These are phyloP conservation scores for Cryphonectria nitschkei DNA, from an alignment of 2,329 filamentous ascomycete genomes.

Conservation along the genomic window DNA sequence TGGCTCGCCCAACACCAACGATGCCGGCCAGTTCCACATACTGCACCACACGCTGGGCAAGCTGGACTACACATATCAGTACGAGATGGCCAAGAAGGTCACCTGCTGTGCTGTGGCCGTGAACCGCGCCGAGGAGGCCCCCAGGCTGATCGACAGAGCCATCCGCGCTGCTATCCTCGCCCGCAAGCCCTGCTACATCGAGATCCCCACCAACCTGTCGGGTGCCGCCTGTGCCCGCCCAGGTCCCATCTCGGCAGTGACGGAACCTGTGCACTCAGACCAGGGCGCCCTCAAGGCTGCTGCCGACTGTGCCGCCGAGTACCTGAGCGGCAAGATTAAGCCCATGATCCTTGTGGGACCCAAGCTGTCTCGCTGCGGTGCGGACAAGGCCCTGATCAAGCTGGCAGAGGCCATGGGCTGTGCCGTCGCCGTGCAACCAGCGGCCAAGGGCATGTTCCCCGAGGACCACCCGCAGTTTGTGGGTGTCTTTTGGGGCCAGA, in stretches of 20 bases:
- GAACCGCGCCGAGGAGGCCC: constrained; percentile 34
- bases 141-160: constrained; percentile 35
- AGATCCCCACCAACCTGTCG: constrained; percentile 36
- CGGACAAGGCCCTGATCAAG: constrained; percentile 32
- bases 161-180: constrained; percentile 34
- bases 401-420: constrained; percentile 36
- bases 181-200: constrained; percentile 36
- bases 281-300: constrained; percentile 33
- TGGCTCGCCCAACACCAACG: constrained; percentile 36
- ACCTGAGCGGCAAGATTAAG: constrained; percentile 35
- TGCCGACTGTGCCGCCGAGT: constrained; percentile 31
- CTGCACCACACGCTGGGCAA: constrained; percentile 38
- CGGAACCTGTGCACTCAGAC: constrained; percentile 30
- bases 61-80: constrained; percentile 36
- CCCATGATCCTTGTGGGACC: constrained; percentile 36
- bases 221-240: constrained; percentile 35
- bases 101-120: constrained; percentile 38
- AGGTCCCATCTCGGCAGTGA: constrained; percentile 35
- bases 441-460: constrained; percentile 38
- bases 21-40: constrained; percentile 34
- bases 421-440: constrained; percentile 36
- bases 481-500: constrained; percentile 36
- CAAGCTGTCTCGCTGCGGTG: constrained; percentile 32
- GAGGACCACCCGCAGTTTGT: constrained; percentile 36
- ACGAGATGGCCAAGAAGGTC: constrained; percentile 39